Evolutionary conservation across 129 eudicot genomes (phyloP).

Genomic region (sunflower (Helianthus annuus)): DNA sequence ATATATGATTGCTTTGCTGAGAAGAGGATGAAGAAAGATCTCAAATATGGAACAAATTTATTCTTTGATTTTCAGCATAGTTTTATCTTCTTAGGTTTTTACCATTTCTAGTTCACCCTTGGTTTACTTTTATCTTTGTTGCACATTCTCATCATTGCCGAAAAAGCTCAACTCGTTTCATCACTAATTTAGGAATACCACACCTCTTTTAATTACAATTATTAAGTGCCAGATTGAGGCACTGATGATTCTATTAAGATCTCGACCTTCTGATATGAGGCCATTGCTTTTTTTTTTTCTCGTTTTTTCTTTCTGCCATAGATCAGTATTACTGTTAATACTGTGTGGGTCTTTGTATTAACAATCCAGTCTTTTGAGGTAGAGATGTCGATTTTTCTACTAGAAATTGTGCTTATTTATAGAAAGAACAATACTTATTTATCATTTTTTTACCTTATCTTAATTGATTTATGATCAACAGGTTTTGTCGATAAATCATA

Average conservation of each 20-base stretch:
- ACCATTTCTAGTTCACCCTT: background rate
- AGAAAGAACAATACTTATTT: background rate
- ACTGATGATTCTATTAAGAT: background rate
- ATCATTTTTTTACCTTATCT: constrained; percentile 15
- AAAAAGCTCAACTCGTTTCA: background rate
- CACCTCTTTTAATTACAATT: background rate
- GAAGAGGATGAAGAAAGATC: background rate
- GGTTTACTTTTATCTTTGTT: background rate
- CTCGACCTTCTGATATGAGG: background rate
- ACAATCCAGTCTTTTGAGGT: background rate
- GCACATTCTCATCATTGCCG: background rate
- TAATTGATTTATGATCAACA: constrained; percentile 33
- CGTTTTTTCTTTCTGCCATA: background rate
- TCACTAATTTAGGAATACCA: background rate
- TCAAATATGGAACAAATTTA: background rate
- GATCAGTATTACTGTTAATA: background rate
- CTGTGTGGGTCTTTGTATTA: constrained; percentile 3
- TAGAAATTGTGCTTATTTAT: background rate
- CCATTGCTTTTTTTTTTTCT: background rate
- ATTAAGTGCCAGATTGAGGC: constrained; percentile 2
- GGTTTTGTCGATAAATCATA: constrained; percentile 40
- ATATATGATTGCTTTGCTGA: background rate
- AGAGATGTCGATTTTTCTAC: no score
- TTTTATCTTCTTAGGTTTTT: background rate
- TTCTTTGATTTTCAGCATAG: background rate